Base-by-base conservation (phyloP, 805 yeast species). In the Teunomyces gatunensis region DNA sequence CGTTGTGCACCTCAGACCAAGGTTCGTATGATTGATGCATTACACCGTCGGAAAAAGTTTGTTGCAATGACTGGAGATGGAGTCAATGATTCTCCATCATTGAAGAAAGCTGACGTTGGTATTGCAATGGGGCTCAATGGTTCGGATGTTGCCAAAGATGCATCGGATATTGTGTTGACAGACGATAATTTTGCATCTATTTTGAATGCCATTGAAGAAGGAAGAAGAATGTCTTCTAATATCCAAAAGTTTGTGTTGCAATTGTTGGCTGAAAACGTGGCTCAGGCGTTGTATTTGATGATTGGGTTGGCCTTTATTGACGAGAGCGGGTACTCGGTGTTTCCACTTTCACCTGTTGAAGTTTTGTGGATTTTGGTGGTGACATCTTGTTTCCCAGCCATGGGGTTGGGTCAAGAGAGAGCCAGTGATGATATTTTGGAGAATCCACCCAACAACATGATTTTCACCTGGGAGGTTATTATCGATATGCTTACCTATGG, bases 111-210 rank as follows among this genome's bases (percentile, higher is more conserved):
- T 3, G 90, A 86, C 64, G 88, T 86, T 47, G 92, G 92, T 54
- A 85, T 86, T 63, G 89, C 92, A 9, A 86, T 86, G 92, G 92
- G 92, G 41, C 55, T 67, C 29, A 79, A 84, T 51, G 92, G 92
- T 4, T 82, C 88, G 10, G 92, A 86, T 69, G 92, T 86, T 35
- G 92, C 92, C n/a, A 86, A 86, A 63, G 89, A 85, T 62, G 89
- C 90, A 5, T 76, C 87, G 39, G 92, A 86, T 63, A 84, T 86
- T 63, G 87, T 86, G 13, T 73, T 86, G 44, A 77, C 85, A 18
- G 74, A 69, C 48, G 92, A 86, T 62, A 86, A 86, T 64, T 86
- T 86, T 66, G 87, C 91, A 4, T 84, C 91, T 13, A 86, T 86
- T 60, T 74, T 85, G 47, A 82, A 83, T 63, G 92, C 89, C 11